Evolutionary conservation across 495 filamentous ascomycete genomes (phyloP).

Genomic region (Pseudevernia furfuracea): DNA sequence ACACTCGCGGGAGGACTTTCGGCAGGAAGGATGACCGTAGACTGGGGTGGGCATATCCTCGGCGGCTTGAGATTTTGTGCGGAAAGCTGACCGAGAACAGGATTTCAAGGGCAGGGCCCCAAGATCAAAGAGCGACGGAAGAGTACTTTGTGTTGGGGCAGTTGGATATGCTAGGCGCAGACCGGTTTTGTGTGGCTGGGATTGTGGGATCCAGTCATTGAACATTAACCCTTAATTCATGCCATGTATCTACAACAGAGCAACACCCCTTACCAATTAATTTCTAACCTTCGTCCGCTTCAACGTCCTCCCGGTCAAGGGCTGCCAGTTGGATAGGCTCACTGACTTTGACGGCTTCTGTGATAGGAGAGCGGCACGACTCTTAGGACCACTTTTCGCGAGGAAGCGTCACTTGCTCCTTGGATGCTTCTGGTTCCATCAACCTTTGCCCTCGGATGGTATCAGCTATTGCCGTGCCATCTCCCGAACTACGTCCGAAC

Average conservation of each 20-base stretch:
- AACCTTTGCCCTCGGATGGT: background rate
- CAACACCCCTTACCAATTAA: background rate
- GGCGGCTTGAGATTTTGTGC: background rate
- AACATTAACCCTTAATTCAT: background rate
- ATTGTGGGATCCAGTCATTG: background rate
- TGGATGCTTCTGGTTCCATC: too few relatives aligned
- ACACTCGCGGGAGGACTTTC: conserved; percentile 6
- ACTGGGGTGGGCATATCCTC: conserved; percentile 6
- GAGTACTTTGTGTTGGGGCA: background rate
- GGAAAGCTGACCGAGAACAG: background rate
- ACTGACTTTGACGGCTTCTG: background rate
- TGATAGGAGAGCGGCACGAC: too few relatives aligned
- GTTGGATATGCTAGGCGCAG: background rate
- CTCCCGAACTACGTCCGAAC: background rate
- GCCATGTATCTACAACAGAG: background rate
- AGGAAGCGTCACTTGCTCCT: too few relatives aligned
- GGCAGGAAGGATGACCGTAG: conserved; percentile 6
- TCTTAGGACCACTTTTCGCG: too few relatives aligned
- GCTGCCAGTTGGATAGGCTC: background rate
- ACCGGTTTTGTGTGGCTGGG: background rate
- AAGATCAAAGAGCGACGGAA: conserved; percentile 2
- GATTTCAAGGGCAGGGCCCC: background rate
- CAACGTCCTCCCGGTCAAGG: background rate
- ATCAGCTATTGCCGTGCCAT: background rate
- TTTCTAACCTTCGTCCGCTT: background rate